These are phyloP conservation scores for Calonectria crousiana DNA, from an alignment of 2,329 filamentous ascomycete species.

Conservation along the genomic window DNA sequence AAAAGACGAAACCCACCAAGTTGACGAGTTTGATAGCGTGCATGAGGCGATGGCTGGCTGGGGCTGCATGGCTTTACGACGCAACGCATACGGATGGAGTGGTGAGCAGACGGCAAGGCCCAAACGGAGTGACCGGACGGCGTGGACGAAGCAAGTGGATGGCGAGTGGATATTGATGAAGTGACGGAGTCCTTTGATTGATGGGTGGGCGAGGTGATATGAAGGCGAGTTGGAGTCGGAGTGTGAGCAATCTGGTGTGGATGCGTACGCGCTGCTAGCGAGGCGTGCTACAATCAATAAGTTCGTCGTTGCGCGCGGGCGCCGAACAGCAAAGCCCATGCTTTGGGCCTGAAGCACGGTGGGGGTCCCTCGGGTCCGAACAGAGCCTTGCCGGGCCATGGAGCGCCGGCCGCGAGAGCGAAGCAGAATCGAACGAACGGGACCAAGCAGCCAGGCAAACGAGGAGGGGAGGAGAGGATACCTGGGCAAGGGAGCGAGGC, in stretches of 20 bases:
- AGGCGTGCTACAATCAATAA: conserved; percentile 20
- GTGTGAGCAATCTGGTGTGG: conserved; percentile 4
- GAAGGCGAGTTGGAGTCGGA: conserved; percentile 12
- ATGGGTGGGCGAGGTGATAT: conserved; percentile 21
- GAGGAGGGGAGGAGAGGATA: background rate
- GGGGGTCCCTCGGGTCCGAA: conserved; percentile 1
- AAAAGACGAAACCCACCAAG: background rate
- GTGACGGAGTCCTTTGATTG: conserved; percentile 21
- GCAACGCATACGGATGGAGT: conserved; percentile 17
- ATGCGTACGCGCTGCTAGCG: background rate
- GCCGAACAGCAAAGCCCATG: background rate
- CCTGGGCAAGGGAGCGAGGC: background rate
- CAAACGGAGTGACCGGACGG: conserved; percentile 27
- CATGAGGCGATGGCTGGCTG: conserved; percentile 25
- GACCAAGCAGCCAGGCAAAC: background rate
- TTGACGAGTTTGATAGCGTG: conserved; percentile 23
- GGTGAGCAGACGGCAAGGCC: conserved; percentile 23
- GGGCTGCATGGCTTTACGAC: conserved; percentile 17
- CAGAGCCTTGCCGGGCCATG: conserved; percentile 33
- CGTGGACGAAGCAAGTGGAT: conserved; percentile 30
- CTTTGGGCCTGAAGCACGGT: background rate
- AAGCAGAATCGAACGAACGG: conserved; percentile 17
- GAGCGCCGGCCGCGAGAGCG: conserved; percentile 4
- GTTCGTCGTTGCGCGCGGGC: conserved; percentile 2
- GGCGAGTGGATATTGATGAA: conserved; percentile 23